These are phyloP conservation scores for Mucor ambiguus DNA, from an alignment of 371 early-diverging fungal genomes.

Conservation along the genomic window DNA sequence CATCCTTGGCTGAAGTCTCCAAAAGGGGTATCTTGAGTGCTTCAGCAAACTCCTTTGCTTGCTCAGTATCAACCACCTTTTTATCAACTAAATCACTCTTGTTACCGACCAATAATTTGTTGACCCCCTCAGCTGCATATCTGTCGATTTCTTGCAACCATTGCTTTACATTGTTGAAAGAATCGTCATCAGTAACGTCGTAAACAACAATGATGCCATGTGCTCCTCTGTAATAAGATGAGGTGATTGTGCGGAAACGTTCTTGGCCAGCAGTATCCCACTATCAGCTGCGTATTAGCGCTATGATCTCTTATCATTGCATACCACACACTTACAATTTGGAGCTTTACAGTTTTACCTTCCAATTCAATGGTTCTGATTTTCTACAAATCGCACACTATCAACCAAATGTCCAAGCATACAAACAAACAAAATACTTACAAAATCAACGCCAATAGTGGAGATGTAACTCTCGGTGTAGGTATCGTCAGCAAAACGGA, in stretches of 20 bases:
- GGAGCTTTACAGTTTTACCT: conserved; percentile 98
- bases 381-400: too few relatives aligned
- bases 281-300: conserved; percentile 21
- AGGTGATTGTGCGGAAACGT: conserved; percentile 98
- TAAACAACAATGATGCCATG: conserved; percentile 99
- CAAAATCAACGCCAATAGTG: conserved; percentile 99
- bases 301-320: neutral
- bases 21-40: conserved; percentile 85
- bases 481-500: conserved; percentile 98
- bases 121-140: conserved; percentile 69
- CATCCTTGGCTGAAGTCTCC: conserved; percentile 94
- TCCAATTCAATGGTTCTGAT: conserved; percentile 99
- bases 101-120: conserved; percentile 98
- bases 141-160: conserved; percentile 98
- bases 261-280: conserved; percentile 99
- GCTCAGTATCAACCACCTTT: conserved; percentile 78
- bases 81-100: conserved; percentile 96
- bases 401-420: neutral
- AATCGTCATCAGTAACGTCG: conserved; percentile 96
- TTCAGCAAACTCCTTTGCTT: conserved; percentile 88
- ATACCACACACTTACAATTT: conserved; percentile 71
- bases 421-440: conserved; percentile 38
- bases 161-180: conserved; percentile 89
- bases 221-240: conserved; percentile 98
- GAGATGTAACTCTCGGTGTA: conserved; percentile 98